Base-by-base conservation (phyloP, 441 rosid genomes). In the Capsella rubella region DNA sequence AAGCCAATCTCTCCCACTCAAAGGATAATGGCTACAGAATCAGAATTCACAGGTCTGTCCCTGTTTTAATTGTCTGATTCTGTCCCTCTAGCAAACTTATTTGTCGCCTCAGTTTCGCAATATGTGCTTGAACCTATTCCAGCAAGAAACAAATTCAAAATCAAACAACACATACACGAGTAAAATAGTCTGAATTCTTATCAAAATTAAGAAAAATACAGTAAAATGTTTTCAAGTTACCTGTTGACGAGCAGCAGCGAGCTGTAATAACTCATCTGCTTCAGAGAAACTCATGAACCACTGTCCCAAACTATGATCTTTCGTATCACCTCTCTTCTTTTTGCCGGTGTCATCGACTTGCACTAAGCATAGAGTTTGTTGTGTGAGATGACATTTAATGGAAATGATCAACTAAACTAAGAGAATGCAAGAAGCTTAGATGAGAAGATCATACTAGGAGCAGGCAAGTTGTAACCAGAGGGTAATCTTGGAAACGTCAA, bases 201-300 rank as follows among this genome's bases (percentile, higher is more conserved):
- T 14, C 35, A 14, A 40, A 14, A 8, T 42, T 3, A 27, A 8
- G 51, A 27, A 13, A 7, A 39, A 13, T 12, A 12, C 0, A 2
- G 64, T 39, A 12, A 32, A 11, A 39, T 12, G 47, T 37, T 21
- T 21, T 60, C 32, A 60, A 21, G 34, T 6, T 1, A 62, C 89
- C 84, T 85, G 87, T 67, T 87, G 86, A 72, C 84, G 86, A 63
- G 88, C 89, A 66, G 86, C 89, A 0, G 88, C 84, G n/a, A 82
- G 85, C 78, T 85, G 89, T 56, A 84, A 58, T 74, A 81, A 79
- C 81, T 85, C 89, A 76, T 87, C 87, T 13, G 87, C 89, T 80
- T 87, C 89, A 49, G 84, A 84, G 84, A 87, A 85, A 70, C 82
- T 85, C 82, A 78, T 78, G 73, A 82, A 81, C 79, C 80, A 83